Evolutionary conservation across 805 yeast species (phyloP), one percentile per base, ranked within the genome.

Genomic region (Metschnikowia koreensis): DNA sequence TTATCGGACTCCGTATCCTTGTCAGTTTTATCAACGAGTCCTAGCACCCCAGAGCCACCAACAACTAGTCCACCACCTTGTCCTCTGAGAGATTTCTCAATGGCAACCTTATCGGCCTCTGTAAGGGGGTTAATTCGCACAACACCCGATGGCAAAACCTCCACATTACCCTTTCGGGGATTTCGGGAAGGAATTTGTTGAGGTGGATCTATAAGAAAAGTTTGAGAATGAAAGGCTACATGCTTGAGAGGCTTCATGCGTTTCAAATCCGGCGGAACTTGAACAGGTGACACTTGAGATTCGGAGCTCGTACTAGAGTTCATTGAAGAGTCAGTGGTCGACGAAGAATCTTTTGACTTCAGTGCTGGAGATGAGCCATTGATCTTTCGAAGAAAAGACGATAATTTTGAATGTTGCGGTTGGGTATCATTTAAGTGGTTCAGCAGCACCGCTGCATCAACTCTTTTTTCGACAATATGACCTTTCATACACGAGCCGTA

Each of bases 141-240:
- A 0, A 74, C 67, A 0, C 88, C 89, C 59, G 75, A 77, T n/a
- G 78, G 68, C 46, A 77, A 61, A 1, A 83, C 73, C 58, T 82
- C 79, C 51, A 74, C 91, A 62, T 89, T 86, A 7, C 97, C 97
- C 59, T 79, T 77, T 57, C 85, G 76, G 7, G 97, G 97, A 53
- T 77, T 79, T 62, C 96, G 73, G 1, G 96, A 87, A 1, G 97
- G 97, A 54, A 92, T 87, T 65, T 91, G 97, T 63, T 92, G 97
- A 1, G 76, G 76, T 1, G 97, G 97, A 49, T 74, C 77, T 16
- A 74, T 72, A 38, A 71, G 62, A 50, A 74, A 74, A 0, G 77
- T 73, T 38, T 69, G 66, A 36, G 72, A 66, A 54, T 74, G 77
- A 50, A 74, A 74, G 2, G 76, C 76, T 10, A 74, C 79, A 40